Evolutionary conservation across 1,139 yeast genomes (phyloP), one percentile per base, ranked within the genome.

Genomic region (Lodderomyces theae): DNA sequence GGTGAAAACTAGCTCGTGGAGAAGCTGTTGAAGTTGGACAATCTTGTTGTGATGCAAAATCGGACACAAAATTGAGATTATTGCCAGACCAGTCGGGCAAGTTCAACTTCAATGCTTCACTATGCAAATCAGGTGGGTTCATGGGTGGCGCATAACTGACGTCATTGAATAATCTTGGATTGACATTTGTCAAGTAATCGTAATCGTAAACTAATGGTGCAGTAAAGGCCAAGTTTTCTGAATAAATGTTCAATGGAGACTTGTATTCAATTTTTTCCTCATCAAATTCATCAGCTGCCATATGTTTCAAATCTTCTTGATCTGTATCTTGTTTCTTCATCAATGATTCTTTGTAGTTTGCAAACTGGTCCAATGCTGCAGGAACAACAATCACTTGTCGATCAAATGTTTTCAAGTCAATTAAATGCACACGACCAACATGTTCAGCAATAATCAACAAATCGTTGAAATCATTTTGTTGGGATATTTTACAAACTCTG

Each of bases 381-480:
- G 77, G 77, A 22, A 70, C 67, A 18, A 83, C 72, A 16, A 88
- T 70, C 26, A 89, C 88, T 56, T 86, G 95, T 54, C 86, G 95
- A 51, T 60, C 58, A 52, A 80, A 75, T 52, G 82, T 79, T 44
- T 96, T 73, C 35, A 88, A 72, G 58, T 89, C 96, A 19, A 89
- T 69, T 40, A 88, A 68, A 62, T 89, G 97, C 2, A 89, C 86
- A 42, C 96, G 68, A 1, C 95, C 95, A 44, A 81, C 86, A 54
- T 89, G 96, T 58, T 89, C 97, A 41, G 86, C 77, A 2, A 89
- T 69, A 41, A 86, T 79, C 50, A 89, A 66, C 45, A 88, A 61
- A 59, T 89, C 96, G 52, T 83, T 89, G 19, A 83, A 70, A 21
- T 59, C 54, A 11, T 86, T 84, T 37, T 79, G 72, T 9, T 51